Evolutionary conservation across 2,329 filamentous ascomycete genomes (phyloP).

Genomic region (Verticillium alfalfae): DNA sequence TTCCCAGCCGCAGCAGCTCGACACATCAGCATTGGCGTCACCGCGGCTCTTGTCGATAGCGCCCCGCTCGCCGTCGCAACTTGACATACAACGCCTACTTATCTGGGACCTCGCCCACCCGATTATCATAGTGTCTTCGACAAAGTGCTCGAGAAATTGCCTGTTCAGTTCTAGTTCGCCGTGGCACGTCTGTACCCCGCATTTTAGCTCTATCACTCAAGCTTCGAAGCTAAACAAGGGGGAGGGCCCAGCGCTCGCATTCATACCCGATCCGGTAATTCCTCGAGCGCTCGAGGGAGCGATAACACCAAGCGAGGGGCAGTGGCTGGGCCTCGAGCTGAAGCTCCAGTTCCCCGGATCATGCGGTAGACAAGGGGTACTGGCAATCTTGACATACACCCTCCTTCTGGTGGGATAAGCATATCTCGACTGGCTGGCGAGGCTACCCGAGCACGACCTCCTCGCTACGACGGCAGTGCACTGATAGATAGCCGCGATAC

Average conservation of each 20-base stretch:
- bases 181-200: not conserved
- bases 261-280: slow-evolving; percentile 1
- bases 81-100: not conserved
- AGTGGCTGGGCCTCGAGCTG: not conserved
- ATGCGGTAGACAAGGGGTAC: not conserved
- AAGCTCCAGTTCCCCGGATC: not conserved
- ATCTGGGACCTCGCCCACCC: too few relatives aligned
- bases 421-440: not conserved
- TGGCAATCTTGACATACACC: not conserved
- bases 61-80: not conserved
- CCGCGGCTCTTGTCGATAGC: not conserved
- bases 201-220: slow-evolving; percentile 2
- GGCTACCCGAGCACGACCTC: not conserved
- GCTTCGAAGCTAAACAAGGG: not conserved
- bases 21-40: not conserved
- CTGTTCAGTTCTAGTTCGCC: not conserved
- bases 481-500: not conserved
- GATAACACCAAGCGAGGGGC: not conserved
- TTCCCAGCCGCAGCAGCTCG: not conserved
- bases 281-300: not conserved
- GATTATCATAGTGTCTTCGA: not conserved
- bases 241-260: not conserved
- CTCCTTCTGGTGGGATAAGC: not conserved
- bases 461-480: not conserved
- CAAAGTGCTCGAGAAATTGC: slow-evolving; percentile 2